A percentile compares a stretch with the other conserved stretches of the same genome.
These are phyloP conservation scores for Pythium dissotocum DNA, from an alignment of 352 stramenopile genomes.

Conservation along the genomic window DNA sequence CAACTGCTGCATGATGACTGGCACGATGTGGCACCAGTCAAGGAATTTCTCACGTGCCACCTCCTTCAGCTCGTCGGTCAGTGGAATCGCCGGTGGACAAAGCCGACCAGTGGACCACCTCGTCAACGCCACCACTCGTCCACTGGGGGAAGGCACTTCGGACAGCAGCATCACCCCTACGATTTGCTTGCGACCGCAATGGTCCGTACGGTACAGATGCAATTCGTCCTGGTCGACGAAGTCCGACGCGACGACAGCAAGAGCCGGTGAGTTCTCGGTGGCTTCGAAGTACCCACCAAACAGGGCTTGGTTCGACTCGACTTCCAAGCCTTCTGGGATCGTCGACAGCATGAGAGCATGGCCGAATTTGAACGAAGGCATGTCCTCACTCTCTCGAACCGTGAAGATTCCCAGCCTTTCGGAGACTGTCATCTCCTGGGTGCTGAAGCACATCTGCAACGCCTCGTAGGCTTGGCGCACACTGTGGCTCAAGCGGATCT, in stretches of 20 bases:
- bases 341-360: constrained; percentile 16
- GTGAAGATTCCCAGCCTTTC: constrained; percentile 22
- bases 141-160: no score
- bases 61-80: no score
- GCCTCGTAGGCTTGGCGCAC: constrained; percentile 17
- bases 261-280: background rate
- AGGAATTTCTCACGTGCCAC: no score
- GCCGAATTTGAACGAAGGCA: background rate
- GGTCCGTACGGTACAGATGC: constrained; percentile 9
- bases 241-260: constrained; percentile 3
- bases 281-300: constrained; percentile 7
- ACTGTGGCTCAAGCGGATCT: background rate
- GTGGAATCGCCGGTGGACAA: no score
- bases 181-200: background rate
- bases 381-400: constrained; percentile 25
- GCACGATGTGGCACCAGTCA: no score
- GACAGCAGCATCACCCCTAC: no score
- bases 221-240: constrained; percentile 13
- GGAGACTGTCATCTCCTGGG: constrained; percentile 26
- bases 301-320: constrained; percentile 26
- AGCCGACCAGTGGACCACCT: no score
- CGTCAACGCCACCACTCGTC: no score
- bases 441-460: constrained; percentile 12
- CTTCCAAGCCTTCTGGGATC: constrained; percentile 12
- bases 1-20: no score